These are phyloP conservation scores for Amanita pseudoporphyria DNA, from an alignment of 768 basidiomycete genomes.

Conservation along the genomic window DNA sequence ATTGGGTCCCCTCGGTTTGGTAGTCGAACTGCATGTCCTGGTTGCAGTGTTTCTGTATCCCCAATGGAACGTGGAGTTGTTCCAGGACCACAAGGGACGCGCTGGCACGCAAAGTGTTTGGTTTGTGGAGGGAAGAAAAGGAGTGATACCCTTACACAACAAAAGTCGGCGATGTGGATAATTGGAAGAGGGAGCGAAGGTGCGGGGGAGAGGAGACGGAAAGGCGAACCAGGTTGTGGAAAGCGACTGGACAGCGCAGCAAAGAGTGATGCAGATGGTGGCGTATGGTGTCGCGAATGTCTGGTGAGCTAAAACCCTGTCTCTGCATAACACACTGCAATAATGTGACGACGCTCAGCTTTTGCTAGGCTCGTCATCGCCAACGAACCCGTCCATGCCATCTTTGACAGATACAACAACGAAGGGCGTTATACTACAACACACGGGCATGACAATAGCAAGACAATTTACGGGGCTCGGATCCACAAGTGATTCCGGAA, in stretches of 20 bases:
- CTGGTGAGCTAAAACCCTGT: constrained; percentile 36
- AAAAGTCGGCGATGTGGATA: constrained; percentile 22
- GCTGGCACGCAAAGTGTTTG: constrained; percentile 73
- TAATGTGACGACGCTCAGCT: background rate
- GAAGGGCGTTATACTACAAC: constrained; percentile 39
- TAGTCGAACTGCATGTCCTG: constrained; percentile 55
- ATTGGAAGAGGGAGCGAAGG: constrained; percentile 20
- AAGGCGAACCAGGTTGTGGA: constrained; percentile 65
- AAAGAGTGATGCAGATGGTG: constrained; percentile 57
- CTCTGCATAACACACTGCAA: background rate
- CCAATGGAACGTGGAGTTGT: constrained; percentile 83
- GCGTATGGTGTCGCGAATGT: constrained; percentile 82
- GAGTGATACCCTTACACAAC: constrained; percentile 7
- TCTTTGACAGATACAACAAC: constrained; percentile 20
- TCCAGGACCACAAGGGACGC: constrained; percentile 72
- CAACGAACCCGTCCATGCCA: constrained; percentile 43
- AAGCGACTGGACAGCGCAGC: constrained; percentile 80
- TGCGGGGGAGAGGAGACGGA: constrained; percentile 32
- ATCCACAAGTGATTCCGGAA: constrained; percentile 26
- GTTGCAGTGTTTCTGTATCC: constrained; percentile 64
- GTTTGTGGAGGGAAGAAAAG: constrained; percentile 70
- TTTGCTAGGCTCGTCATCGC: constrained; percentile 1
- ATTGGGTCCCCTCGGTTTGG: constrained; percentile 44
- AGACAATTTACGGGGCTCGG: constrained; percentile 65
- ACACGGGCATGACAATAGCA: constrained; percentile 65